Conservation (phyloP, 108 stramenopile genomes). For the Cyclotella baltica region DNA sequence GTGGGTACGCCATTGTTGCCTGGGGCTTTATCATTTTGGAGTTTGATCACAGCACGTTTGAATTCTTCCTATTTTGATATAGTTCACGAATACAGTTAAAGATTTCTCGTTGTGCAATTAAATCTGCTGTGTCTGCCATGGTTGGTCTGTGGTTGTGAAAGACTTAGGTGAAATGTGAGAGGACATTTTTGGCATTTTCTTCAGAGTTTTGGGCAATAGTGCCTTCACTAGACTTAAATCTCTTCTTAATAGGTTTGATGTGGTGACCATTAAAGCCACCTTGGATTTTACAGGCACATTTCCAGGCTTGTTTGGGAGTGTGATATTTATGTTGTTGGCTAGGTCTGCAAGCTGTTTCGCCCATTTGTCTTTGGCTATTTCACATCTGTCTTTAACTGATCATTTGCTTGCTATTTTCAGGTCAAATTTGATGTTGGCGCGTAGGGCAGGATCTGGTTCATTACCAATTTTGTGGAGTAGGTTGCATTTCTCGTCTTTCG, state of each 20-base stretch:
- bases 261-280: neutral
- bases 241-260: neutral
- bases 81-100: neutral
- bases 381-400: neutral
- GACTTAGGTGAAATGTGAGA: neutral
- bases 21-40: constrained; percentile 19
- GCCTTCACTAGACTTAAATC: neutral
- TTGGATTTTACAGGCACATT: neutral
- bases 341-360: neutral
- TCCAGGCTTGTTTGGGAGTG: constrained; percentile 1
- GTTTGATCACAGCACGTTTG: neutral
- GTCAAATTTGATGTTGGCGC: neutral
- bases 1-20: constrained; percentile 12
- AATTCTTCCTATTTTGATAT: constrained; percentile 17
- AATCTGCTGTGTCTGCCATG: neutral
- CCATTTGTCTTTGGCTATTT: neutral
- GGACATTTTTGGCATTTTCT: neutral
- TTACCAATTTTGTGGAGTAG: neutral
- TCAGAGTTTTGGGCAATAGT: neutral
- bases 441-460: neutral
- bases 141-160: neutral
- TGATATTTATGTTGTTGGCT: neutral
- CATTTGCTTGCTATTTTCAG: neutral
- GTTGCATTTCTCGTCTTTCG: no score
- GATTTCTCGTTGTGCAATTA: neutral